Percentiles rank a stretch among this genome's conserved stretches.
phyloP scores from a whole-genome alignment of 495 filamentous ascomycete species.

The Hypoxylon rickii region DNA sequence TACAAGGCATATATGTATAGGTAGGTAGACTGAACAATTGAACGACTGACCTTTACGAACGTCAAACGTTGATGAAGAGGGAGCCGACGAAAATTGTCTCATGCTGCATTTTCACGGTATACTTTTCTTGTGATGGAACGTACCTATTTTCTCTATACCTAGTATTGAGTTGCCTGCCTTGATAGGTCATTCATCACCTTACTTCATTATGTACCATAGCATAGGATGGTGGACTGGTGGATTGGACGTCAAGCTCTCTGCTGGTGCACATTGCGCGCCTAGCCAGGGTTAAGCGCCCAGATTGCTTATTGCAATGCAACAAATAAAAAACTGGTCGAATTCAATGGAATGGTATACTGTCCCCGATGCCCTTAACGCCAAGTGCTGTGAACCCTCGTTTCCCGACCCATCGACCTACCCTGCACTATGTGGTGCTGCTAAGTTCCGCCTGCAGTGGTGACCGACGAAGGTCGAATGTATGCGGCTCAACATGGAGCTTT shows the following conservation, averaged over 20 bases:
- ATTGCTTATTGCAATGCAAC: conserved; percentile 17
- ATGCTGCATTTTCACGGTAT: conserved; percentile 3
- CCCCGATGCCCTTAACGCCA: conserved; percentile 41
- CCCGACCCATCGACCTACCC: conserved; percentile 40
- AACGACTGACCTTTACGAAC: too few species aligned
- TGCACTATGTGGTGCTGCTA: conserved; percentile 31
- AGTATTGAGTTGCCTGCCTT: neutral
- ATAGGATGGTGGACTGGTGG: too few species aligned
- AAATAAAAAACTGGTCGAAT: conserved; percentile 40
- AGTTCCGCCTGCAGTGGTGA: conserved; percentile 21
- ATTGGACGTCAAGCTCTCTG: too few species aligned
- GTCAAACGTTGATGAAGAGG: too few species aligned
- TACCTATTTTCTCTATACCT: neutral
- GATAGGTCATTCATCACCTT: conserved; percentile 10
- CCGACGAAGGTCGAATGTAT: conserved; percentile 26
- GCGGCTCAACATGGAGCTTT: too few species aligned
- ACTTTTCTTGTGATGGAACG: neutral
- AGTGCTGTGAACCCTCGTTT: conserved; percentile 42
- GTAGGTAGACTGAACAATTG: too few species aligned
- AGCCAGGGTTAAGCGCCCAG: neutral
- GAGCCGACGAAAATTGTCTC: too few species aligned
- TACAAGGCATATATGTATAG: conserved; percentile 3
- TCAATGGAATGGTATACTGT: conserved; percentile 41
- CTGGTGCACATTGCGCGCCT: conserved; percentile 18
- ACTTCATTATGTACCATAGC: too few species aligned